Conservation (phyloP, 176 grass and related monocot species). For the Tuctoria greenei region DNA sequence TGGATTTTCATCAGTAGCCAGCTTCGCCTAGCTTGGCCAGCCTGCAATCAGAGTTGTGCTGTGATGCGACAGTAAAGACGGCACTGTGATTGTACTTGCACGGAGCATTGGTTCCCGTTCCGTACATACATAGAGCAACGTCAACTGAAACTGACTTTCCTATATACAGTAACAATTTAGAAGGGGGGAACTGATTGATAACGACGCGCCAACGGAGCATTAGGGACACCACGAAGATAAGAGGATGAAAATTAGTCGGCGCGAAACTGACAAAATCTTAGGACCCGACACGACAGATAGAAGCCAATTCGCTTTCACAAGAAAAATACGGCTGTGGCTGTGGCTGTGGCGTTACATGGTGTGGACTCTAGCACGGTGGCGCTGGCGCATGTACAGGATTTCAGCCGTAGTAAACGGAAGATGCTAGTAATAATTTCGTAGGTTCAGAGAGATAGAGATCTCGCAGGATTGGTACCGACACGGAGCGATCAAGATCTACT, state of each 20-base stretch:
- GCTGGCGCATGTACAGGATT: neutral
- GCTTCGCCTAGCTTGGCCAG: neutral
- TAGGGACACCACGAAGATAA: neutral
- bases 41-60: neutral
- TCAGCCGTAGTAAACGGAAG: neutral
- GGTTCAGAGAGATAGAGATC: constrained; percentile 20
- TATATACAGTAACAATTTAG: neutral
- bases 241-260: neutral
- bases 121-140: neutral
- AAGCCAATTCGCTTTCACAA: neutral
- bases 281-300: neutral
- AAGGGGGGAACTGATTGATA: neutral
- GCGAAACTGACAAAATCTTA: neutral
- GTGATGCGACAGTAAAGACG: neutral
- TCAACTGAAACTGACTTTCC: neutral
- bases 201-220: neutral
- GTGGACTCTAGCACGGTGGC: neutral
- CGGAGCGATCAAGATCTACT: constrained; percentile 4
- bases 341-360: neutral
- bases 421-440: neutral
- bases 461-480: neutral
- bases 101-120: neutral
- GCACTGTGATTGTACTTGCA: neutral
- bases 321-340: neutral
- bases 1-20: no score